Evolutionary conservation across 805 yeast species (phyloP), one percentile per base, ranked within the genome.

Genomic region (Spencermartinsiella europaea): DNA sequence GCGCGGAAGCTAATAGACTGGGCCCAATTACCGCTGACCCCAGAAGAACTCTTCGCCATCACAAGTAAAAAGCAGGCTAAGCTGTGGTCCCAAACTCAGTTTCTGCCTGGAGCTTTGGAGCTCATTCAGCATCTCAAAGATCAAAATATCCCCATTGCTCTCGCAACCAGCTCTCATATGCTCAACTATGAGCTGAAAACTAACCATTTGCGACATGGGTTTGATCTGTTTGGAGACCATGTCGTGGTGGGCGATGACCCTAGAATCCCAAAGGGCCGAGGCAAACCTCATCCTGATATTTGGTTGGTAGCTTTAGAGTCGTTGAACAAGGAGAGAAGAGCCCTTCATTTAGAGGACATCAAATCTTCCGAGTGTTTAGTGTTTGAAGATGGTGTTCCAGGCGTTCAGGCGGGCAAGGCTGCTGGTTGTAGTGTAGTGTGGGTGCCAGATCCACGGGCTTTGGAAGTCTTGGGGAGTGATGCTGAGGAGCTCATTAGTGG

Each of bases 341-440:
- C 62, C 1, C 57, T 65, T 2, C 76, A 73, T 2, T 62, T 68
- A 21, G 70, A 63, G 1, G 68, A 67, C 31, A 83, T 91, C 49
- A 58, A 63, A 45, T 84, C 91, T 3, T 80, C 79, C 27, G 96
- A 93, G 58, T 85, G 95, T 58, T 64, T 93, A 27, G 84, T 93
- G 1, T 93, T 93, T 65, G 99, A 93, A 70, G 99, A 93, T 66
- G 98, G 96, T 2, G 71, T 89, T 38, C 90, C 96, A 0, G 99
- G 99, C 2, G 91, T 91, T 19, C 60, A 70, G 15, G 83, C 96
- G 2, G 99, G 95, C 12, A 76, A 75, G 46, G 81, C 85, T 15
- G 88, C 96, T 31, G 90, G 89, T 8, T 85, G 87, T 12, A 74
- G 73, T 45, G 96, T 91, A n/a, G 75, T 91, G 40, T 93, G 98